Evolutionary conservation across 2,329 filamentous ascomycete genomes (phyloP).

Genomic region (Alternaria metachromatica): DNA sequence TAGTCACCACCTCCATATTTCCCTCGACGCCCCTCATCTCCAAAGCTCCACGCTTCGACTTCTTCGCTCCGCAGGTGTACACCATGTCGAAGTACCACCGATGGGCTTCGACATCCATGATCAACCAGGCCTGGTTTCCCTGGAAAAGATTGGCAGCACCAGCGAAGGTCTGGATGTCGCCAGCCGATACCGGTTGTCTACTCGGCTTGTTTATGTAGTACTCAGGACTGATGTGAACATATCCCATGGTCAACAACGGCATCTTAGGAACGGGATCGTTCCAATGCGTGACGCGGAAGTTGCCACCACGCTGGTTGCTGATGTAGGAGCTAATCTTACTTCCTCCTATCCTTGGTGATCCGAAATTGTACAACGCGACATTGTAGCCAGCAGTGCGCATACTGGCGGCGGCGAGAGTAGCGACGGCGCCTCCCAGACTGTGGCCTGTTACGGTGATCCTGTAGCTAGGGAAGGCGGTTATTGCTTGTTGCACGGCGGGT

Average conservation of each 20-base stretch:
- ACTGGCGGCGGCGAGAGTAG: conserved; percentile 65
- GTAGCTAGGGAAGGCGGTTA: conserved; percentile 59
- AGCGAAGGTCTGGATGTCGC: conserved; percentile 32
- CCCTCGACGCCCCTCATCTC: conserved; percentile 12
- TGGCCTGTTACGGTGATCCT: conserved; percentile 68
- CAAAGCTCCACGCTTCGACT: conserved; percentile 14
- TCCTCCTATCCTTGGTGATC: conserved; percentile 72
- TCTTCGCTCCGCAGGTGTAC: conserved; percentile 28
- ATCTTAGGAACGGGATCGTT: conserved; percentile 73
- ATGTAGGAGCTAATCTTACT: conserved; percentile 63
- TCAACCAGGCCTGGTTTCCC: conserved; percentile 41
- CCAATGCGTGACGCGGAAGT: conserved; percentile 71
- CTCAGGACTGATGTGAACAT: conserved; percentile 72
- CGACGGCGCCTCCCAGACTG: conserved; percentile 72
- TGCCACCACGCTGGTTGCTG: conserved; percentile 58
- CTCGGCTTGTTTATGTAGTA: conserved; percentile 58
- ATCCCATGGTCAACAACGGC: conserved; percentile 66
- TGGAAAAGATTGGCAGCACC: conserved; percentile 28
- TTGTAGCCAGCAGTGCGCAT: conserved; percentile 37
- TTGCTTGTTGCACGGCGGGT: conserved; percentile 54
- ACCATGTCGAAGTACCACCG: conserved; percentile 44
- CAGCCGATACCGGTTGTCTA: conserved; percentile 18
- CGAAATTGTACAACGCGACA: conserved; percentile 63
- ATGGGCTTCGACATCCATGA: conserved; percentile 42
- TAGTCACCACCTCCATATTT: conserved; percentile 19